Evolutionary conservation across 2,329 filamentous ascomycete genomes (phyloP).

Genomic region (Penicillium sp.): DNA sequence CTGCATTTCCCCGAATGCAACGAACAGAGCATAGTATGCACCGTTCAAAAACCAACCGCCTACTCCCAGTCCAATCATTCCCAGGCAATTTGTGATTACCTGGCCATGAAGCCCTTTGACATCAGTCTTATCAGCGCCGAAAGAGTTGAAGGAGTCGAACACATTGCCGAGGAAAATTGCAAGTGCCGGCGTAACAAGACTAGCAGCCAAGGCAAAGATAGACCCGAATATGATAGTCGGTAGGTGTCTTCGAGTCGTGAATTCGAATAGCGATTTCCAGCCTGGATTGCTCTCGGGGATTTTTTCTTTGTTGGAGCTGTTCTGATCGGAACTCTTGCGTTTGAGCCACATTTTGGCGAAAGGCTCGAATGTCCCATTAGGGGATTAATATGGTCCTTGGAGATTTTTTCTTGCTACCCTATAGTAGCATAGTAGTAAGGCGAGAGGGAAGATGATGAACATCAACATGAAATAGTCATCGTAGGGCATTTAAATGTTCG

Average conservation of each 20-base stretch:
- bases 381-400: neutral
- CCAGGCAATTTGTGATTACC: slow-evolving; percentile 60
- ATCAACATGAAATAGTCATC: neutral
- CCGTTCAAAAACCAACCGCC: slow-evolving; percentile 67
- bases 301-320: neutral
- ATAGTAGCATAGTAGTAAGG: neutral
- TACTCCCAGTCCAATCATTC: slow-evolving; percentile 62
- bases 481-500: neutral
- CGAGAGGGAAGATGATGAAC: neutral
- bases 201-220: slow-evolving; percentile 57
- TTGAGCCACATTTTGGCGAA: neutral
- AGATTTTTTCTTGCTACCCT: neutral
- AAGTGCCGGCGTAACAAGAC: slow-evolving; percentile 62
- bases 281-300: slow-evolving; percentile 13
- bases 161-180: slow-evolving; percentile 71
- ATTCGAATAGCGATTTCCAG: slow-evolving; percentile 66
- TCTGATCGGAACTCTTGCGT: neutral
- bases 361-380: neutral
- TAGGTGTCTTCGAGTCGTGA: slow-evolving; percentile 63
- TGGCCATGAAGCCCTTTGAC: slow-evolving; percentile 53
- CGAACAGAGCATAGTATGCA: slow-evolving; percentile 67
- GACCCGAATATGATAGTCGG: slow-evolving; percentile 56
- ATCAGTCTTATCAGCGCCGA: slow-evolving; percentile 56
- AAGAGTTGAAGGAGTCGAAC: slow-evolving; percentile 68
- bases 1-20: slow-evolving; percentile 77